Base-by-base conservation (phyloP, 371 early-diverging fungal species). In the Cladochytrium tenue region DNA sequence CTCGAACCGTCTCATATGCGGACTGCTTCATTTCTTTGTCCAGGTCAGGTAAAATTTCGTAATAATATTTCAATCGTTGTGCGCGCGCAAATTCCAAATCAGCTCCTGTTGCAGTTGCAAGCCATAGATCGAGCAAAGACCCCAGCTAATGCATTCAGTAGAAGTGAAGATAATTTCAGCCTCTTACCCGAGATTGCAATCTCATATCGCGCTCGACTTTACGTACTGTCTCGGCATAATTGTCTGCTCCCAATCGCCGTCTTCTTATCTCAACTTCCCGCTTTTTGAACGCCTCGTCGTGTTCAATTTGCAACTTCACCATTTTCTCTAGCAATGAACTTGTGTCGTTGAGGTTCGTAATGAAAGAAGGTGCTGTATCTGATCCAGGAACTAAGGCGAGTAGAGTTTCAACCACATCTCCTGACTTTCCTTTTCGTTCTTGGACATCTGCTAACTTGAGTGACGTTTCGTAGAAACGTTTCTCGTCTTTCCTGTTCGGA, bases 191-290 rank as follows among this genome's bases (percentile, higher is more conserved):
- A n/a, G n/a, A n/a, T n/a, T n/a, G n/a, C n/a, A n/a, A n/a, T n/a
- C n/a, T n/a, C n/a, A 75, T 56, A 31, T 76, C 76, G 23, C 59
- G 58, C 53, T 77, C 74, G 30, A 77, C 75, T 3, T 53, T 69
- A 2, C 58, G 7, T 13, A 57, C 30, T 50, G 76, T 67, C n/a
- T 68, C 67, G 25, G 77, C 80, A 7, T 84, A 66, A 2, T 90
- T 86, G 3, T 88, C 88, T 0, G 91, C 89, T 27, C 86, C 87
- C 2, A 95, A 76, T 52, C 93, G 70, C 33, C 86, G 85, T 26
- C 90, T 80, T 32, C 94, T 83, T 20, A 82, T 76, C 32, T 84
- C 86, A 20, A 92, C 77, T 57, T 92, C 90, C 3, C 76, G 75
- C 35, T 84, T 84, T 13, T 88, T 80, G 20, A 77, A 76, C 35